A percentile compares a stretch with the other conserved stretches of the same genome.
These are phyloP conservation scores for Neurospora hispaniola DNA, from an alignment of 495 filamentous ascomycete species.

Conservation along the genomic window DNA sequence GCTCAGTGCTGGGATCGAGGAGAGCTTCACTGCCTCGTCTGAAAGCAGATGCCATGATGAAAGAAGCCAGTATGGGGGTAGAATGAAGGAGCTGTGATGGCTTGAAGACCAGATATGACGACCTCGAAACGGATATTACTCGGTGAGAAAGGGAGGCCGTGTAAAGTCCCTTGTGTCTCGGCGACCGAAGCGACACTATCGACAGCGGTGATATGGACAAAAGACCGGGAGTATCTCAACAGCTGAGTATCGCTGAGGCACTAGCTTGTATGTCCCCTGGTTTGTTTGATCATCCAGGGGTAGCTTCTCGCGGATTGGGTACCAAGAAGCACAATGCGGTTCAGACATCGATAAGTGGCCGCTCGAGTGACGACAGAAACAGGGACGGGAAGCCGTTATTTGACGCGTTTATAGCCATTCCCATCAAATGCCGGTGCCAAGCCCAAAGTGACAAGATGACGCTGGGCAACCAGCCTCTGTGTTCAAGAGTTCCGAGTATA, in stretches of 20 bases:
- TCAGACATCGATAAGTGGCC: neutral
- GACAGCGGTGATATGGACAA: neutral
- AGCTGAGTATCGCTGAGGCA: neutral
- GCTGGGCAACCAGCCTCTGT: neutral
- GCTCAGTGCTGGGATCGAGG: conserved; percentile 14
- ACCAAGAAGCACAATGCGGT: neutral
- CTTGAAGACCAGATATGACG: neutral
- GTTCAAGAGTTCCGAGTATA: neutral
- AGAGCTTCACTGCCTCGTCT: conserved; percentile 2
- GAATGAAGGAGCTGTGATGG: neutral
- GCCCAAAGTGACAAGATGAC: neutral
- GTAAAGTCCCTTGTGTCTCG: neutral
- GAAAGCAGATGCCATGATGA: conserved; percentile 25
- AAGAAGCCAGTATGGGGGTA: neutral
- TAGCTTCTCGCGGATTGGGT: neutral
- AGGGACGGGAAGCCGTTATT: neutral
- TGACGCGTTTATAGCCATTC: neutral
- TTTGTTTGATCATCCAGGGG: neutral
- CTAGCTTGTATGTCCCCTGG: neutral
- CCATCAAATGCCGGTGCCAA: neutral
- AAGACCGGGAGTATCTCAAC: neutral
- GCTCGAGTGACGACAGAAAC: neutral
- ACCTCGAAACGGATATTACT: neutral
- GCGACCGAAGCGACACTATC: neutral
- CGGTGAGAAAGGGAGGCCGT: neutral